Evolutionary conservation across 1,284 basidiomycete genomes (phyloP), one percentile per base, ranked within the genome.

Genomic region (Papiliotrema flavescens): DNA sequence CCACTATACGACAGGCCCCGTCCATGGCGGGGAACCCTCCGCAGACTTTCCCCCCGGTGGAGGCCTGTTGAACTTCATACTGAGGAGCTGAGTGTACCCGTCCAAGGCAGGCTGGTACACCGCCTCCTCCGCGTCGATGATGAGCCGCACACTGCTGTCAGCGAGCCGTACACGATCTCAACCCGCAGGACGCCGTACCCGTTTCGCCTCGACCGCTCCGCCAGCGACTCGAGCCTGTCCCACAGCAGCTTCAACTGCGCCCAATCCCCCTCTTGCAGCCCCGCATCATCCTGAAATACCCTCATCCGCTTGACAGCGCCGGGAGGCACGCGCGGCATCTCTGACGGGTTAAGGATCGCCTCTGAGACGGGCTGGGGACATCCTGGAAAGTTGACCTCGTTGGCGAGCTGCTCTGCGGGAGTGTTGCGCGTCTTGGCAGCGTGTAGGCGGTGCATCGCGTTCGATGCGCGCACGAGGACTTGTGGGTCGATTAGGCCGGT

Each of bases 91-190:
- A 5, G 86, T 83, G 53, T 87, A 81, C 0, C 88, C 86, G 71
- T 93, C 90, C 44, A 93, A 80, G 0, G 88, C 89, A 9, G 90
- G 89, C 78, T 83, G 86, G 65, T 87, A 90, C 85, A 85, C 87
- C 52, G 67, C 71, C 68, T 90, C 83, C 68, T 94, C 90, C 6
- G 90, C 90, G 65, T 93, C 90, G 44, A 94, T 78, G 49, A 88
- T 83, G 41, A 94, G 76, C 62, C 68, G 65, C 47, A 76, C 67
- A 20, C 71, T 72, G 47, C 36, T 5, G 39, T 35, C 24, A 51
- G 53, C 24, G 7, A 20, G 34, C 23, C 40, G 28, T 23, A 32
- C 23, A 19, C 28, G 15, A 17, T 35, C 3, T 22, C 15, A 26
- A 17, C 34, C 24, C 14, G 23, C 11, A 5, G 19, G 20, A 41